These are phyloP conservation scores for Pseudozyma tsukubaensis DNA, from an alignment of 1,284 basidiomycete species.

Conservation along the genomic window DNA sequence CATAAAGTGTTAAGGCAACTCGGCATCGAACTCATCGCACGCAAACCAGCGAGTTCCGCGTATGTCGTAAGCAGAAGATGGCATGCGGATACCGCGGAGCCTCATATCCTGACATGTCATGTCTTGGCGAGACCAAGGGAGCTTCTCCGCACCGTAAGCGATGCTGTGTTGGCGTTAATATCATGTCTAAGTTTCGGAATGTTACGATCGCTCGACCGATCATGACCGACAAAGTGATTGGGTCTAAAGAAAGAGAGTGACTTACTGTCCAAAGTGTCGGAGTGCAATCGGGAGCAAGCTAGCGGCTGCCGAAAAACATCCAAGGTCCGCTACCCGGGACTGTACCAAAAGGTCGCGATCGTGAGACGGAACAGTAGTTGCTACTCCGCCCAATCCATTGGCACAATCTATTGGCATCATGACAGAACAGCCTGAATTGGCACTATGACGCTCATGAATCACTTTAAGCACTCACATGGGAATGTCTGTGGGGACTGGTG, in stretches of 20 bases:
- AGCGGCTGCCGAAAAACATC: neutral
- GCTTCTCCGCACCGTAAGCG: constrained; percentile 9
- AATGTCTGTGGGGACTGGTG: too few relatives aligned
- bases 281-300: constrained; percentile 2
- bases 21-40: too few relatives aligned
- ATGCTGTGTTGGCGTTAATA: neutral
- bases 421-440: neutral
- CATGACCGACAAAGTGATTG: too few relatives aligned
- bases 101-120: too few relatives aligned
- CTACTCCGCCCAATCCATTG: neutral
- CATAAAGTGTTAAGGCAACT: too few relatives aligned
- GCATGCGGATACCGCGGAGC: neutral
- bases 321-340: constrained; percentile 5
- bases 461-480: too few relatives aligned
- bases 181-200: too few relatives aligned
- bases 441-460: too few relatives aligned
- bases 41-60: too few relatives aligned
- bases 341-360: neutral
- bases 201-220: too few relatives aligned
- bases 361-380: constrained; percentile 7
- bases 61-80: too few relatives aligned
- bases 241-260: neutral
- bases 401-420: neutral
- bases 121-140: constrained; percentile 9
- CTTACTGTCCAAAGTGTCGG: constrained; percentile 1